phyloP scores from a whole-genome alignment of 371 early-diverging fungal species.

The Mortierella sp. region DNA sequence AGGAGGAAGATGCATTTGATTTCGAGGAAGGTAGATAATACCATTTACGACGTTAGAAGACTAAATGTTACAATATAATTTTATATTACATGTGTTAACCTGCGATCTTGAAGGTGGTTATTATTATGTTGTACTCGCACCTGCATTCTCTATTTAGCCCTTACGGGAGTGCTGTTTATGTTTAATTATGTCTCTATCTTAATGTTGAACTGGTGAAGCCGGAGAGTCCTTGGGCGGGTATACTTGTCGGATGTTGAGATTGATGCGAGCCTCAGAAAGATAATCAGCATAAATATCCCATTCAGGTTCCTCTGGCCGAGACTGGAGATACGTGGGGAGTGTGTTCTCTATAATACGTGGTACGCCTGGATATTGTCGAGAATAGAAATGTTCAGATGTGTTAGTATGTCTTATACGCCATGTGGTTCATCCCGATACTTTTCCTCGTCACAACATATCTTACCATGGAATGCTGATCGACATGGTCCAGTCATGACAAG shows the following conservation, averaged over 20 bases:
- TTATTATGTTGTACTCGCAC: too few species aligned
- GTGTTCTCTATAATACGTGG: conserved; percentile 79
- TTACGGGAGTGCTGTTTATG: too few species aligned
- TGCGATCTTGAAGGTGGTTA: too few species aligned
- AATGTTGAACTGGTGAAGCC: not conserved
- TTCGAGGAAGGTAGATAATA: not conserved
- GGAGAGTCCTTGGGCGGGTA: conserved; percentile 54
- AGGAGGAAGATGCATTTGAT: conserved; percentile 1
- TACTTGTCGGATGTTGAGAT: conserved; percentile 85
- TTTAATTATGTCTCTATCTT: not conserved
- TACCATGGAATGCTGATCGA: conserved; percentile 83
- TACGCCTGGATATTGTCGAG: conserved; percentile 63
- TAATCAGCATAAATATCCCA: conserved; percentile 72
- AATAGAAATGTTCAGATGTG: not conserved
- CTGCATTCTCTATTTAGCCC: too few species aligned
- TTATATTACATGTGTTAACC: too few species aligned
- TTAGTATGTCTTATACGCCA: not conserved
- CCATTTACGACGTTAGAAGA: too few species aligned
- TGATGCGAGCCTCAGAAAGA: conserved; percentile 73
- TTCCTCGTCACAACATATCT: not conserved
- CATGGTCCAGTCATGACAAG: conserved; percentile 85
- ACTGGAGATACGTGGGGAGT: conserved; percentile 68
- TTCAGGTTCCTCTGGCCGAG: conserved; percentile 54
- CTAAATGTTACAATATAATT: too few species aligned
- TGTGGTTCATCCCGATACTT: not conserved